These are phyloP conservation scores for Aspergillus arachidicola DNA, from an alignment of 2,329 filamentous ascomycete genomes.

Conservation along the genomic window DNA sequence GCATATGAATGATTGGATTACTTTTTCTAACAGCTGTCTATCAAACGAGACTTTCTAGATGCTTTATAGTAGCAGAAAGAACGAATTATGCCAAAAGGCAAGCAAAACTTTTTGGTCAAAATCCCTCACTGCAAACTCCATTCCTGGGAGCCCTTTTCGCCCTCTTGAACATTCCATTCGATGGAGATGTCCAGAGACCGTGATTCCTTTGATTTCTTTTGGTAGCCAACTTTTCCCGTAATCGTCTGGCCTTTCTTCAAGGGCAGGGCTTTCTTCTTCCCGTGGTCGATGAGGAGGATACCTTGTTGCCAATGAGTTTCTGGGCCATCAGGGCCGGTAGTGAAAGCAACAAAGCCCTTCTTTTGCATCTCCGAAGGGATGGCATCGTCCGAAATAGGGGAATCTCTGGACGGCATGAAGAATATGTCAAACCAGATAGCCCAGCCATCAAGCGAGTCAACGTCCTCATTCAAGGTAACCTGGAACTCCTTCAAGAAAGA, in stretches of 20 bases:
- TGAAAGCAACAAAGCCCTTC: constrained; percentile 74
- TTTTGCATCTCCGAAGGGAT: constrained; percentile 63
- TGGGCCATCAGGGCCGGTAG: constrained; percentile 75
- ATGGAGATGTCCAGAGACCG: constrained; percentile 67
- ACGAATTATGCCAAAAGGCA: background rate
- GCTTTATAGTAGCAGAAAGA: background rate
- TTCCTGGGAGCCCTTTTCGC: constrained; percentile 43
- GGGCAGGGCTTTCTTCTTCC: constrained; percentile 49
- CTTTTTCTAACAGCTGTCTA: background rate
- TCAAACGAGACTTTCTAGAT: background rate
- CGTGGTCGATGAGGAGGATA: constrained; percentile 68
- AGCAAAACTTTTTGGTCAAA: constrained; percentile 7
- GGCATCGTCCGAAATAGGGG: constrained; percentile 57
- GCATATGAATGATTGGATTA: background rate
- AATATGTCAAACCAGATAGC: constrained; percentile 94
- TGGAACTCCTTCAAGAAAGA: constrained; percentile 72
- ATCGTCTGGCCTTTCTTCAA: constrained; percentile 61
- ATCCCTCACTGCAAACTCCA: constrained; percentile 43
- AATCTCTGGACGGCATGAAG: constrained; percentile 68
- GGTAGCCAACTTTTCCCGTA: constrained; percentile 69
- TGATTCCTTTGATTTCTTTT: constrained; percentile 69
- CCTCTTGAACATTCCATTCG: constrained; percentile 58
- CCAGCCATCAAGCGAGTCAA: constrained; percentile 79
- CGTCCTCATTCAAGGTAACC: constrained; percentile 61
- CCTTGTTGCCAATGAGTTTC: constrained; percentile 92